Evolutionary conservation across 2,329 filamentous ascomycete genomes (phyloP).

Genomic region (Aspergillus tamarii): DNA sequence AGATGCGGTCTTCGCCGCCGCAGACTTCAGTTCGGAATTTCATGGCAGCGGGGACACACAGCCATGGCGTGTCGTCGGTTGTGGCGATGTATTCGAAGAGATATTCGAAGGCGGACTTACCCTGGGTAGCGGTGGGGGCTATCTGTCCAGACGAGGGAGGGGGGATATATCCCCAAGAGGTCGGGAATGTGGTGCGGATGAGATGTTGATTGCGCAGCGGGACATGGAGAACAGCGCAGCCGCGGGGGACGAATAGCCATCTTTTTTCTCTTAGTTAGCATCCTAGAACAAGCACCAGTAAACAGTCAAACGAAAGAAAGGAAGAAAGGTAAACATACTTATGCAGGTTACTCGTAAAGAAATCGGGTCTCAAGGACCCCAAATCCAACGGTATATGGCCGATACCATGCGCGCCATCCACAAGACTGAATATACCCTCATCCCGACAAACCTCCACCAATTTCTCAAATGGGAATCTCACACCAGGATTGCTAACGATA

Average conservation of each 20-base stretch:
- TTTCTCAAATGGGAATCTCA: slow-evolving; percentile 76
- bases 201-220: slow-evolving; percentile 74
- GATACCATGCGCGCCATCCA: slow-evolving; percentile 85
- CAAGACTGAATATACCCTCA: slow-evolving; percentile 68
- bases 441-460: slow-evolving; percentile 67
- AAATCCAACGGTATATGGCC: slow-evolving; percentile 78
- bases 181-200: slow-evolving; percentile 75
- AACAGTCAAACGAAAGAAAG: background rate
- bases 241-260: slow-evolving; percentile 82
- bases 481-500: slow-evolving; percentile 76
- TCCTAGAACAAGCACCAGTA: no score
- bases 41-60: slow-evolving; percentile 73
- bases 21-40: slow-evolving; percentile 69
- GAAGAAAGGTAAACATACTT: slow-evolving; percentile 52
- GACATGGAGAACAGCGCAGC: slow-evolving; percentile 80
- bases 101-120: slow-evolving; percentile 64
- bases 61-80: slow-evolving; percentile 70
- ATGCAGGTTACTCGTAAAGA: slow-evolving; percentile 84
- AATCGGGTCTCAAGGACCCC: slow-evolving; percentile 71
- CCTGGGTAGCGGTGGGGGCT: slow-evolving; percentile 29
- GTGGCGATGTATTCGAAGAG: slow-evolving; percentile 81
- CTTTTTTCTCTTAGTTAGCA: slow-evolving; percentile 30
- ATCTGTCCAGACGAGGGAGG: slow-evolving; percentile 1
- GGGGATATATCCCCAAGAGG: slow-evolving; percentile 75
- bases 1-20: slow-evolving; percentile 73